Percentiles rank a stretch among this genome's conserved stretches.
These are phyloP conservation scores for Phoenix roebelenii DNA, from an alignment of 176 grass and related monocot genomes.

Conservation along the genomic window DNA sequence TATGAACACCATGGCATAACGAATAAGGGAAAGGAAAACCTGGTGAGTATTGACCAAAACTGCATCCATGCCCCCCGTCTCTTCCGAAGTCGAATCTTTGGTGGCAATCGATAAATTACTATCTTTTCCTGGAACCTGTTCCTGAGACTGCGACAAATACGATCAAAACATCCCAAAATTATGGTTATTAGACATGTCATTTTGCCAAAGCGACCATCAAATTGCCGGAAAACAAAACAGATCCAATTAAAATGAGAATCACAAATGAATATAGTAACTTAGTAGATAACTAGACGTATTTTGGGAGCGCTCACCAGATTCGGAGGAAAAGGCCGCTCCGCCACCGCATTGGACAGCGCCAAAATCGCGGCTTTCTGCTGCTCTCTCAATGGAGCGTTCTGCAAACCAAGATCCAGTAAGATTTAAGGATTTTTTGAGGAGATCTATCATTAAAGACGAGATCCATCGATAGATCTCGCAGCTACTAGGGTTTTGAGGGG, in stretches of 20 bases:
- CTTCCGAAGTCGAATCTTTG: constrained; percentile 41
- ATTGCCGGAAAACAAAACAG: not conserved
- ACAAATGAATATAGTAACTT: not conserved
- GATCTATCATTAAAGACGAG: constrained; percentile 16
- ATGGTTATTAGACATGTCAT: too few species aligned
- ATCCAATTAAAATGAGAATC: not conserved
- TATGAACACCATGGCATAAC: not conserved
- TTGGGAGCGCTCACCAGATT: constrained; percentile 50
- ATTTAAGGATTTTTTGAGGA: not conserved
- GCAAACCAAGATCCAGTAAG: constrained; percentile 8
- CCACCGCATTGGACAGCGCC: constrained; percentile 67
- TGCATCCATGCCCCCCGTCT: constrained; percentile 57
- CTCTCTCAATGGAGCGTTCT: constrained; percentile 87
- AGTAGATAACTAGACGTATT: too few species aligned
- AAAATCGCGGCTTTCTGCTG: constrained; percentile 83
- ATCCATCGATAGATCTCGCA: constrained; percentile 15
- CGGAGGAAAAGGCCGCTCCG: constrained; percentile 63
- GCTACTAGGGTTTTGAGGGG: not conserved
- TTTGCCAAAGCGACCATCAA: too few species aligned
- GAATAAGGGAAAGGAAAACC: constrained; percentile 22
- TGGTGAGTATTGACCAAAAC: constrained; percentile 90
- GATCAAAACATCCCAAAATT: not conserved
- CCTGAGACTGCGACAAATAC: constrained; percentile 28
- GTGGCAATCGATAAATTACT: constrained; percentile 20
- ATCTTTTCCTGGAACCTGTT: constrained; percentile 44